Percentiles rank a stretch among this genome's conserved stretches.
Conservation (phyloP, 805 yeast genomes). For the Groenewaldozyma tartarivorans region DNA sequence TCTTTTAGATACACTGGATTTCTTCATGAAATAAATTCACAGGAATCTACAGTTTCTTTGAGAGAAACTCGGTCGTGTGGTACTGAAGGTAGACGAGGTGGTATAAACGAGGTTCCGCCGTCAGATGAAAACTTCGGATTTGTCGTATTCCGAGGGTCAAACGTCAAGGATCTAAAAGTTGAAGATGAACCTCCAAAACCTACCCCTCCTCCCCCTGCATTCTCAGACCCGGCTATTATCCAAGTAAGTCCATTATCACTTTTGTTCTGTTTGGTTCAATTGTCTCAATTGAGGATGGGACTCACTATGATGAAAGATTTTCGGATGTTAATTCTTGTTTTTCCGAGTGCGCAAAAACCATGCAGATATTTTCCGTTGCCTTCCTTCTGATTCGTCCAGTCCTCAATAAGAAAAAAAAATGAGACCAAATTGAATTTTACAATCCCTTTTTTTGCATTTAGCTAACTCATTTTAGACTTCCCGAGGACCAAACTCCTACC, state of each 20-base stretch:
- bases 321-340: slow-evolving; percentile 18
- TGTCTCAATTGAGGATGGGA: too few species aligned
- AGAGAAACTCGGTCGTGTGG: slow-evolving; percentile 75
- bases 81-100: slow-evolving; percentile 78
- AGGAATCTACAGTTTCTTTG: slow-evolving; percentile 81
- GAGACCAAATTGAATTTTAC: too few species aligned
- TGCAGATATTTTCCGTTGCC: slow-evolving; percentile 35
- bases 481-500: too few species aligned
- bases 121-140: slow-evolving; percentile 59
- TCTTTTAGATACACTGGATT: slow-evolving; percentile 70
- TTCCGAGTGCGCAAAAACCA: slow-evolving; percentile 26
- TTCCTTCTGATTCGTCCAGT: slow-evolving; percentile 39
- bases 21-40: slow-evolving; percentile 81
- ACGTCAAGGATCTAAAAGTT: slow-evolving; percentile 81
- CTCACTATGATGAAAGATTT: slow-evolving; percentile 25
- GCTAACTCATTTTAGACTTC: too few species aligned
- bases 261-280: background rate
- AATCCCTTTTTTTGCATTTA: too few species aligned
- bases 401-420: too few species aligned
- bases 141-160: slow-evolving; percentile 83
- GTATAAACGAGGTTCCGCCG: slow-evolving; percentile 61
- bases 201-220: slow-evolving; percentile 34
- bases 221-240: slow-evolving; percentile 25
- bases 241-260: slow-evolving; percentile 21
- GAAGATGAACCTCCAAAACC: slow-evolving; percentile 57